phyloP scores from a whole-genome alignment of 305 asterid species.

The Caryopteris hybrid region DNA sequence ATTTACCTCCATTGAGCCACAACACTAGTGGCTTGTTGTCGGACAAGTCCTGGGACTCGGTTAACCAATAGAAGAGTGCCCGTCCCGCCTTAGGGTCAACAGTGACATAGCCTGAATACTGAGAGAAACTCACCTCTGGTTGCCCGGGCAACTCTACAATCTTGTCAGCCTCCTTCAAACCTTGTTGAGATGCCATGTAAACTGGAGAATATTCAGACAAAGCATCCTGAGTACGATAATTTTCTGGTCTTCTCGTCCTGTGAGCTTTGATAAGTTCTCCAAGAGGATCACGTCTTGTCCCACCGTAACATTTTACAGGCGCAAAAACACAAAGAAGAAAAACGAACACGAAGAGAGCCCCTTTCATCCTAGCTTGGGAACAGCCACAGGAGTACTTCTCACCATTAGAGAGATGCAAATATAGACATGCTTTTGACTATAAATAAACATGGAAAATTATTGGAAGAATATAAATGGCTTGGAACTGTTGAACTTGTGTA shows the following conservation, averaged over 20 bases:
- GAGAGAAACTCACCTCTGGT: constrained; percentile 40
- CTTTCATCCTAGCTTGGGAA: constrained; percentile 21
- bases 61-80: constrained; percentile 48
- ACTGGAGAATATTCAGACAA: constrained; percentile 11
- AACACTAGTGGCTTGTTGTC: constrained; percentile 44
- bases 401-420: background rate
- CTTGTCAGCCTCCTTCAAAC: constrained; percentile 38
- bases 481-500: background rate
- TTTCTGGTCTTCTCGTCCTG: background rate
- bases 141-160: constrained; percentile 47
- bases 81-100: constrained; percentile 45
- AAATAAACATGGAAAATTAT: background rate
- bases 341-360: background rate
- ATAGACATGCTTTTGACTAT: background rate
- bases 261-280: constrained; percentile 15
- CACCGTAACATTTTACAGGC: constrained; percentile 14
- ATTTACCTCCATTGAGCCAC: constrained; percentile 62
- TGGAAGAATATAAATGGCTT: background rate
- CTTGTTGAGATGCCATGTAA: constrained; percentile 27
- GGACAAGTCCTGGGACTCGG: constrained; percentile 39
- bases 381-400: background rate
- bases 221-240: background rate
- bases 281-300: background rate
- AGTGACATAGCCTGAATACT: constrained; percentile 59
- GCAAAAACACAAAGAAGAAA: constrained; percentile 21